Base-by-base conservation (phyloP, 768 basidiomycete genomes). In the Tremella fuciformis region DNA sequence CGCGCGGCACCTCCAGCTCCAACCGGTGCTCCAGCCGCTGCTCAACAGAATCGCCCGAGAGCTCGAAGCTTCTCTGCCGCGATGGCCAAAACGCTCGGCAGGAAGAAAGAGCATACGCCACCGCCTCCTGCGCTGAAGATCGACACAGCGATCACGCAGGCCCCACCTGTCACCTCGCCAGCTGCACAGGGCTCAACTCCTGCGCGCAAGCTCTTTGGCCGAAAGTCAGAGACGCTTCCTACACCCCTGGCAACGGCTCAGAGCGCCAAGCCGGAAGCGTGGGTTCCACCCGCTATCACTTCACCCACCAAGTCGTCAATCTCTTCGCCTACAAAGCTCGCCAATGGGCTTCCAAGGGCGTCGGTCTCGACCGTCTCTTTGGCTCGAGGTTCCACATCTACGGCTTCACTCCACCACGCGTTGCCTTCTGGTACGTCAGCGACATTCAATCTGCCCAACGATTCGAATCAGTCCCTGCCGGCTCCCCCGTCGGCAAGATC, bases 41-140 rank as follows among this genome's bases (percentile, higher is more conserved):
- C 42, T 8, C 42, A 4, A 6, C n/a, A 46, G n/a, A 56, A 52
- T 21, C 59, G 69, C 8, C 67, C 67, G 13, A 41, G 70, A 34
- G 63, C 70, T 3, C 38, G 67, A 22, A 67, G 63, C 26, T 72
- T 72, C 40, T 66, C 67, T 4, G 63, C 67, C 15, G 57, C 65
- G 2, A 58, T 72, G 19, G 55, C 57, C 37, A 68, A 66, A 26
- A 57, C 63, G 13, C 34, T 66, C 2, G 61, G 62, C 29, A 53
- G 40, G 22, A 62, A 58, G 50, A 62, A 52, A 55, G 54, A 50
- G 41, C 62, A 46, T n/a, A 38, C 60, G 53, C 25, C 53, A 6
- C 63, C 62, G 15, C 38, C 44, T 6, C 53, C 63, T 41, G 53
- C 68, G 21, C 68, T 65, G 47, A 51, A 66, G 19, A 24, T 2